Base-by-base conservation (phyloP, 352 stramenopile species). In the Pythium plurisporium region DNA sequence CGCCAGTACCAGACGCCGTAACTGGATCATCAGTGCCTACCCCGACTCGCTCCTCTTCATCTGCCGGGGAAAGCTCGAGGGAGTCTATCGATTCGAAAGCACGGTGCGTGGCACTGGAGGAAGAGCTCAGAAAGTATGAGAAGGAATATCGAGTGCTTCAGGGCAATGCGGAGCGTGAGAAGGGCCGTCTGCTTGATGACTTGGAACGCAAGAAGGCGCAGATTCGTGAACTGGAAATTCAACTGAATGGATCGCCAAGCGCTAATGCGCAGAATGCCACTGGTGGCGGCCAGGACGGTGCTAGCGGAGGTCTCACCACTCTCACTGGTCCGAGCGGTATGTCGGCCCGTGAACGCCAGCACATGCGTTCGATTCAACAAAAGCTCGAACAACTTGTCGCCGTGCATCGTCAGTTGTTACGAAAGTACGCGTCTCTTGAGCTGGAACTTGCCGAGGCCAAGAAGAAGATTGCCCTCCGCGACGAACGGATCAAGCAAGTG, bases 401-500 rank as follows among this genome's bases (percentile, higher is more conserved):
- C 10, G 89, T 96, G 27, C 87, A 97, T 58, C 82, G 87, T 12
- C 87, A 96, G 59, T 64, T 97, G 15, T 56, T 97, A 43, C 84
- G 89, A 49, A 97, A 97, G 63, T 96, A 96, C 55, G 87, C 87
- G 34, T 94, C 84, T 11, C 69, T 96, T 5, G 89, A 97, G 60
- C 72, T 95, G 5, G 87, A 94, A 47, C 64, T 91, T n/a, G 86
- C 70, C 3, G 89, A 97, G 49, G 80, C 87, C 27, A 89, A 87
- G 52, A 94, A 96, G 76, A 96, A 96, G 60, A 70, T 96, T 43
- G 67, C 72, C n/a, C 60, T 96, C 19, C 87, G 88, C 30, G 89
- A 97, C 63, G 87, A 97, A 30, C 83, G 88, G 29, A 96, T 96
- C 62, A 90, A 92, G 59, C 76, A 92, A 33, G 80, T 96, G n/a